These are phyloP conservation scores for Penicillium flavigenum DNA, from an alignment of 495 filamentous ascomycete species.

Conservation along the genomic window DNA sequence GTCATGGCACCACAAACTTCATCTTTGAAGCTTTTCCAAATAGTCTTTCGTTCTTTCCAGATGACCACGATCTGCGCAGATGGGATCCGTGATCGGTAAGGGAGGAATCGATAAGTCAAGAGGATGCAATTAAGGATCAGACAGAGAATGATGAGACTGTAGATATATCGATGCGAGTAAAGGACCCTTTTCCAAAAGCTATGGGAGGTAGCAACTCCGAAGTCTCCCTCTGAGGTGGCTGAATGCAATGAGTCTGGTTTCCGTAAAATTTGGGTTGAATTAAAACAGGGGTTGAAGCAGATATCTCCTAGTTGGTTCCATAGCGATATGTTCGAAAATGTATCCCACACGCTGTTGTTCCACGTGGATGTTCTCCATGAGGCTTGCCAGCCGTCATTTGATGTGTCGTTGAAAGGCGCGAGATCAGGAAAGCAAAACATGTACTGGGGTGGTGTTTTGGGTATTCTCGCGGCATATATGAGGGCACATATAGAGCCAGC, in stretches of 20 bases:
- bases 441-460: slow-evolving; percentile 27
- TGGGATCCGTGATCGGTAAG: slow-evolving; percentile 31
- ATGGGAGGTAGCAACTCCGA: slow-evolving; percentile 6
- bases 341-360: slow-evolving; percentile 35
- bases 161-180: slow-evolving; percentile 36
- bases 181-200: slow-evolving; percentile 23
- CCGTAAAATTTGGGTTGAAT: slow-evolving; percentile 32
- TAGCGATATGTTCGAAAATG: slow-evolving; percentile 25
- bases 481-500: slow-evolving; percentile 33
- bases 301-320: slow-evolving; percentile 27
- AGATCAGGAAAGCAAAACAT: slow-evolving; percentile 36
- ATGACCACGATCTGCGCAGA: slow-evolving; percentile 26
- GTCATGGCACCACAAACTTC: slow-evolving; percentile 15
- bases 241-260: slow-evolving; percentile 22
- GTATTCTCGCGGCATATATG: slow-evolving; percentile 21
- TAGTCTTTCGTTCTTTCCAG: slow-evolving; percentile 27
- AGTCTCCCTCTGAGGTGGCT: slow-evolving; percentile 8
- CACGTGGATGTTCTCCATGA: slow-evolving; percentile 27
- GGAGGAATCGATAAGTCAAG: slow-evolving; percentile 27
- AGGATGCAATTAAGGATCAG: slow-evolving; percentile 29
- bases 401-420: slow-evolving; percentile 20
- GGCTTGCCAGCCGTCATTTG: slow-evolving; percentile 33
- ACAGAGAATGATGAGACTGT: slow-evolving; percentile 32
- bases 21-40: slow-evolving; percentile 23
- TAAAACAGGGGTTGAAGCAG: slow-evolving; percentile 39